Evolutionary conservation across 108 stramenopile genomes (phyloP).

Genomic region (Parietichytrium sp.): DNA sequence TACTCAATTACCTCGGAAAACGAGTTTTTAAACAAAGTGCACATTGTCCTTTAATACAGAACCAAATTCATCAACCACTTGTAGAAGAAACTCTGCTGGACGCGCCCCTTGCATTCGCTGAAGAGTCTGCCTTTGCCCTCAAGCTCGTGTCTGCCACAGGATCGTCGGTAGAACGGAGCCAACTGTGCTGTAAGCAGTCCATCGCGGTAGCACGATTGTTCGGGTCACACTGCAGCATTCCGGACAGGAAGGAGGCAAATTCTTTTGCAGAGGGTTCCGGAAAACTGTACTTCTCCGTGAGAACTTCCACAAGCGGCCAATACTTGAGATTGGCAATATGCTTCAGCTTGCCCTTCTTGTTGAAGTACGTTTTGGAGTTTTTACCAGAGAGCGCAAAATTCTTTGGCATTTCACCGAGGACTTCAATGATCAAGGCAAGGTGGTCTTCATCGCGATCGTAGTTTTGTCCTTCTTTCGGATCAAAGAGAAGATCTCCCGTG

Average conservation of each 20-base stretch:
- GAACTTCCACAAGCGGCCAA: constrained; percentile 91
- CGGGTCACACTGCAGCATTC: constrained; percentile 80
- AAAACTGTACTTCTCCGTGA: constrained; percentile 85
- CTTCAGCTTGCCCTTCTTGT: constrained; percentile 87
- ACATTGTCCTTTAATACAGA: no score
- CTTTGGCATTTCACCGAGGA: constrained; percentile 91
- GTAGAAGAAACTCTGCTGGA: no score
- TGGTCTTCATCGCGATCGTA: constrained; percentile 92
- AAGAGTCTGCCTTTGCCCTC: no score
- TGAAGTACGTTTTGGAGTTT: constrained; percentile 91
- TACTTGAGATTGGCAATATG: constrained; percentile 95
- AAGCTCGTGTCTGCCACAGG: not conserved
- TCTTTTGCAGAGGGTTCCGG: constrained; percentile 72
- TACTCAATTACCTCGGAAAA: no score
- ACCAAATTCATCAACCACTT: no score
- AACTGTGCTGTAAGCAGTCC: constrained; percentile 75
- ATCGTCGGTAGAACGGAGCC: no score
- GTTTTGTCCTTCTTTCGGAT: constrained; percentile 77
- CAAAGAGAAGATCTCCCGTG: constrained; percentile 95
- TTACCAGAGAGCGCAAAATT: constrained; percentile 75
- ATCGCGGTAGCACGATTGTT: constrained; percentile 74
- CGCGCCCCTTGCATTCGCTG: no score
- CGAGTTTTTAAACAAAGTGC: no score
- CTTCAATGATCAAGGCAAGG: constrained; percentile 94
- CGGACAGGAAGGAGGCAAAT: constrained; percentile 77